Conservation (phyloP, 345 rosid species). For the Capsella bursapastoris region DNA sequence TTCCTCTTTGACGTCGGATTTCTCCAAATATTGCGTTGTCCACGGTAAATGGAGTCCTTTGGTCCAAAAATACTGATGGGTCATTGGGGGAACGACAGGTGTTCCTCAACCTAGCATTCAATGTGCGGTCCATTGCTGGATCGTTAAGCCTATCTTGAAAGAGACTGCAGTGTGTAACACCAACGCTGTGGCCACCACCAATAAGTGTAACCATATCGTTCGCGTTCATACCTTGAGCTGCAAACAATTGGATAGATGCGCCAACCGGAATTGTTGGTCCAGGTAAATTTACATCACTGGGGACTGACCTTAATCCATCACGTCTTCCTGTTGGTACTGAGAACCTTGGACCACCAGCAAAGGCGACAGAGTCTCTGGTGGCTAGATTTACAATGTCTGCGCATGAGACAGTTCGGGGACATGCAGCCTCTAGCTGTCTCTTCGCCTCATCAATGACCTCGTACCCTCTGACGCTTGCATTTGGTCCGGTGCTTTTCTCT, state of each 20-base stretch:
- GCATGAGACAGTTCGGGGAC: constrained; percentile 42
- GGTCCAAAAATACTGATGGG: constrained; percentile 67
- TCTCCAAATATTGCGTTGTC: constrained; percentile 59
- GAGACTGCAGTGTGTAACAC: constrained; percentile 63
- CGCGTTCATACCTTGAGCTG: constrained; percentile 50
- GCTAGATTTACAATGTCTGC: constrained; percentile 56
- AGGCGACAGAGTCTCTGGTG: constrained; percentile 59
- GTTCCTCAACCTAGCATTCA: constrained; percentile 49
- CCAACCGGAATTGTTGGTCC: constrained; percentile 53
- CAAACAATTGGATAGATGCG: constrained; percentile 50
- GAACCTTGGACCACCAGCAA: constrained; percentile 63
- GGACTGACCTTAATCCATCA: constrained; percentile 59
- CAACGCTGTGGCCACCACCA: constrained; percentile 76
- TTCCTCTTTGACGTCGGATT: constrained; percentile 54
- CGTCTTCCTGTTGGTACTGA: constrained; percentile 63
- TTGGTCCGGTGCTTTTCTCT: constrained; percentile 46
- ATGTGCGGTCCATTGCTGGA: constrained; percentile 55
- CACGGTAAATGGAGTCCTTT: constrained; percentile 50
- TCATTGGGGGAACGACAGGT: constrained; percentile 49
- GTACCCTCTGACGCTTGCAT: constrained; percentile 43
- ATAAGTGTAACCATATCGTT: constrained; percentile 66
- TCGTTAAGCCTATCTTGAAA: constrained; percentile 59
- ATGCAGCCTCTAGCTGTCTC: constrained; percentile 40
- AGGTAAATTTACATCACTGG: constrained; percentile 60
- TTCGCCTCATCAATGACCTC: constrained; percentile 46